Evolutionary conservation across 2,329 filamentous ascomycete species (phyloP), one percentile per base, ranked within the genome.

Genomic region (Exophiala bonariae): DNA sequence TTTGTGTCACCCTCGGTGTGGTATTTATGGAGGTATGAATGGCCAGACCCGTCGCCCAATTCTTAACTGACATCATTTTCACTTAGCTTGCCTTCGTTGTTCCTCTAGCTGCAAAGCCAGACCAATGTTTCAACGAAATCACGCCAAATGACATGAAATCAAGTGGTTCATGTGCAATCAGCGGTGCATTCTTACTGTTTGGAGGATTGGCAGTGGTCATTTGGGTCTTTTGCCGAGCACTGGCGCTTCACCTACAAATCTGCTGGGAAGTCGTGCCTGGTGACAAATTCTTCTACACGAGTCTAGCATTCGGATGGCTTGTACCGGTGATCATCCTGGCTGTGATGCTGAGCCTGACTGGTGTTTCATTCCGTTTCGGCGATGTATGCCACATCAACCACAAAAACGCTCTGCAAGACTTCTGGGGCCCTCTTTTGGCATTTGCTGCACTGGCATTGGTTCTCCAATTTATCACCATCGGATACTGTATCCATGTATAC

Each of bases 211-310:
- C 82, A 22, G 87, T 85, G 36, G 82, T 89, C 23, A 83, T 95
- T 67, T 99, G 93, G 92, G 82, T 91, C 55, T 95, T 96, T 65
- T 78, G 96, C 50, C 83, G 93, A 54, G 87, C 92, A 0, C 72
- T 97, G 26, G 95, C 90, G 3, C 85, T 99, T 60, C 93, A 99
- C 68, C 82, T 99, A 19, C 93, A 97, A 68, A 96, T 99, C 56
- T 96, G 91, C 74, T 99, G 93, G 93, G 90, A 97, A 66, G 79
- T 95, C 26, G 83, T 92, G 6, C 87, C 95, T 3, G 93, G 93
- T 31, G 81, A 83, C 35, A 87, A 80, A 60, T 97, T 96, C 69
- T 96, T 96, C 82, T 89, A 89, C 75, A 80, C 81, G 56, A 84
- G 92, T 3, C 83, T 96, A 61, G 77, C 79, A 13, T 72, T 84